A percentile compares a stretch with the other conserved stretches of the same genome.
Evolutionary conservation across 139 green algal species (phyloP).

Genomic region (Chlorella ohadii): DNA sequence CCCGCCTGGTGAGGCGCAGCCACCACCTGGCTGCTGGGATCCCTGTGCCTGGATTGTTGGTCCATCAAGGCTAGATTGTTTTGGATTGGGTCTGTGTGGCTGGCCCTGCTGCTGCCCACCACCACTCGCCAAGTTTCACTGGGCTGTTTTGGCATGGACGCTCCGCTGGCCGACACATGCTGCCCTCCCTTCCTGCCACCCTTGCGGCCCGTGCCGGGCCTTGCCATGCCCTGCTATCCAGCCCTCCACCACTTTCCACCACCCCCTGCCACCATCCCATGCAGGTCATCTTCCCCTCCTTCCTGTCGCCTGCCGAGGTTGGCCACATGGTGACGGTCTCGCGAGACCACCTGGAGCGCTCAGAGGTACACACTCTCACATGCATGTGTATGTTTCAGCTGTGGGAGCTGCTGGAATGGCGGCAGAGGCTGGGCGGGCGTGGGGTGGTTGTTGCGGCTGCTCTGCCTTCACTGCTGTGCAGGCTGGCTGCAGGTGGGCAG

Average conservation of each 20-base stretch:
- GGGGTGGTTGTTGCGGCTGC: neutral
- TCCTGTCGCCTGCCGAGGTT: constrained; percentile 49
- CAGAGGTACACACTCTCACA: constrained; percentile 28
- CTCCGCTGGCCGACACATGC: too few relatives aligned
- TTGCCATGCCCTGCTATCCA: neutral
- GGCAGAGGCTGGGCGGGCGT: neutral
- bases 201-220: neutral
- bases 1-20: constrained; percentile 36
- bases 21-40: too few relatives aligned
- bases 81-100: too few relatives aligned
- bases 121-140: too few relatives aligned
- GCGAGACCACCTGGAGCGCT: constrained; percentile 32
- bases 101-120: too few relatives aligned
- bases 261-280: too few relatives aligned
- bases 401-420: neutral
- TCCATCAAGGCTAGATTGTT: too few relatives aligned
- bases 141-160: too few relatives aligned
- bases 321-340: constrained; percentile 41
- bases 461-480: neutral
- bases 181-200: too few relatives aligned
- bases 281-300: constrained; percentile 26
- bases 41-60: too few relatives aligned
- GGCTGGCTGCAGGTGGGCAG: neutral
- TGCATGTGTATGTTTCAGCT: too few relatives aligned
- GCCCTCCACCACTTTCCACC: neutral